phyloP scores from a whole-genome alignment of 1,139 yeast genomes.

The Martiniozyma asiatica region DNA sequence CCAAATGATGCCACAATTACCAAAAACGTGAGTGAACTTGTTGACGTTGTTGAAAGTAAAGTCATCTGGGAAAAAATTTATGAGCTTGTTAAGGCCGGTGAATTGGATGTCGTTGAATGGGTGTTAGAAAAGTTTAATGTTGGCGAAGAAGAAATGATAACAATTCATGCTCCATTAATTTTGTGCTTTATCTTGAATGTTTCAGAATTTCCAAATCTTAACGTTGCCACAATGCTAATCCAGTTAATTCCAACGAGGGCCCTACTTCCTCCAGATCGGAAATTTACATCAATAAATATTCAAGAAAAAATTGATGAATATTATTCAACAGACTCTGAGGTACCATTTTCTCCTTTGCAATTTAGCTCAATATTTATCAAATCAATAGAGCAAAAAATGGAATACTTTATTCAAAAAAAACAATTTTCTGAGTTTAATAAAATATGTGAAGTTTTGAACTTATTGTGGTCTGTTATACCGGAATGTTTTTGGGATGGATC shows the following conservation, averaged over 20 bases:
- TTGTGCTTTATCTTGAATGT: slow-evolving; percentile 29
- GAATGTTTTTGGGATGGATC: too few relatives aligned
- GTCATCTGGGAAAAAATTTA: slow-evolving; percentile 63
- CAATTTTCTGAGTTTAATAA: too few relatives aligned
- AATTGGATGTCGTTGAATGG: slow-evolving; percentile 40
- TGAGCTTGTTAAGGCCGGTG: slow-evolving; percentile 25
- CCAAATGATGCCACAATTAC: slow-evolving; percentile 15
- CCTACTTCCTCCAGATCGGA: slow-evolving; percentile 29
- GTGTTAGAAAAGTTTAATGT: slow-evolving; percentile 57
- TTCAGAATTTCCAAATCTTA: too few relatives aligned
- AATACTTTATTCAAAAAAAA: too few relatives aligned
- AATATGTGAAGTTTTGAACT: too few relatives aligned
- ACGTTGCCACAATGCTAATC: too few relatives aligned
- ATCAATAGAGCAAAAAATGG: too few relatives aligned
- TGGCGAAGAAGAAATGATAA: slow-evolving; percentile 77
- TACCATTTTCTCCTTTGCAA: too few relatives aligned
- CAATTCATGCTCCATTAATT: slow-evolving; percentile 62
- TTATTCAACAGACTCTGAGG: too few relatives aligned
- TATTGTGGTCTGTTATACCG: too few relatives aligned
- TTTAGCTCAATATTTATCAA: too few relatives aligned
- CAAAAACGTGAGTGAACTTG: slow-evolving; percentile 51
- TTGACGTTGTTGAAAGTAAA: slow-evolving; percentile 75
- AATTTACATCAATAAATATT: slow-evolving; percentile 14
- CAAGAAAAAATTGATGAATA: too few relatives aligned
- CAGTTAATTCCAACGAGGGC: slow-evolving; percentile 59